Evolutionary conservation across 148 eudicot species (phyloP), one percentile per base, ranked within the genome.

Genomic region (Silene uniflora): DNA sequence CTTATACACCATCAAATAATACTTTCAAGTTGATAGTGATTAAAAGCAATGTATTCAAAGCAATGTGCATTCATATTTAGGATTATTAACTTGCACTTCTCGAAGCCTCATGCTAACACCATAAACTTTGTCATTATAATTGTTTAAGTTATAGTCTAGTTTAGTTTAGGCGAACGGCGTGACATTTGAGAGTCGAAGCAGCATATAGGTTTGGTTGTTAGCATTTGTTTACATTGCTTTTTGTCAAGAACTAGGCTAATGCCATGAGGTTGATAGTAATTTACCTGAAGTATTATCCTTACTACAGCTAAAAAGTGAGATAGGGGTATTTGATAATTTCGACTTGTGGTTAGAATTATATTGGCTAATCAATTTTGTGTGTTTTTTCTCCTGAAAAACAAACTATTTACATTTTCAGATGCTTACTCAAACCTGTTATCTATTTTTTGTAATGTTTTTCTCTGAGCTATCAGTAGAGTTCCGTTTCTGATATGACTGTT

Each of bases 401-500:
- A 49, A 49, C 14, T 49, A 13, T 49, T 49, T 13, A 49, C 2
- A 11, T 10, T 13, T 46, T 52, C 17, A 52, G 18, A 52, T 52
- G 17, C 56, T 52, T 16, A 13, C 10, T 52, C 17, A 52, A 52
- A 12, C 56, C 17, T 52, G 56, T 52, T 52, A 52, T 13, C 56
- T 13, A 12, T 16, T 52, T 52, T 22, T 55, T 58, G 44, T 59
- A 0, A 21, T 39, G 44, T 39, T 25, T 8, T 22, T 76, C 1
- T 55, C 56, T 47, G 19, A 18, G 73, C 17, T 67, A 24, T 7
- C 7, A 2, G 67, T 42, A 22, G 21, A 25, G 21, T 39, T 39
- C 13, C 19, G 32, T 66, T 81, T 71, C 32, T 81, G 79, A 72
- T 59, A 29, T 77, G 80, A n/a, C 22, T 77, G 52, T 75, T 27